Evolutionary conservation across 129 eudicot species (phyloP).

Genomic region (Flaveria sonorensis): DNA sequence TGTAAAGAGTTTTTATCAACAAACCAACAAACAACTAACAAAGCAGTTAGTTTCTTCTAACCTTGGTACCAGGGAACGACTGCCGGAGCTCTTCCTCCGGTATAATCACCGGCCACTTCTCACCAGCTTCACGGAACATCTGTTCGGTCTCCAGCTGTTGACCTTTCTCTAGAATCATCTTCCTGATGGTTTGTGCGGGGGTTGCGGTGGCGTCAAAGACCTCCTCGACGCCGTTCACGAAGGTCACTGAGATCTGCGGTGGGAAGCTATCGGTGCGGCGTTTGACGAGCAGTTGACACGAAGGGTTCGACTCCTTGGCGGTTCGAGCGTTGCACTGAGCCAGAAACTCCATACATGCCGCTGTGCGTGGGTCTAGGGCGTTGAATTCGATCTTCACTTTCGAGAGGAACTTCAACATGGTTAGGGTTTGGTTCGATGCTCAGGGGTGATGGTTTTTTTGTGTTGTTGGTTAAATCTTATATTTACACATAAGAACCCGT

Average conservation of each 20-base stretch:
- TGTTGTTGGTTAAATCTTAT: too few relatives aligned
- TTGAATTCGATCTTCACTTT: constrained; percentile 91
- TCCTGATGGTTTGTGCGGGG: constrained; percentile 81
- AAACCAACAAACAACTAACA: background rate
- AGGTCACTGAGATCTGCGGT: constrained; percentile 85
- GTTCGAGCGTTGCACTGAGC: constrained; percentile 95
- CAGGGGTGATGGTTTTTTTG: background rate
- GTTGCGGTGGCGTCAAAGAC: constrained; percentile 78
- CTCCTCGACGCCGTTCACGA: constrained; percentile 87
- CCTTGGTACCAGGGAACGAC: constrained; percentile 74
- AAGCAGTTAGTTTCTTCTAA: constrained; percentile 17
- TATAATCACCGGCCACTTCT: constrained; percentile 87
- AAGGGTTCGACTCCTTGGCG: constrained; percentile 89
- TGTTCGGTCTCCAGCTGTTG: constrained; percentile 76
- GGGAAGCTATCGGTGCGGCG: constrained; percentile 94
- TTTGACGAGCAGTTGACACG: constrained; percentile 75
- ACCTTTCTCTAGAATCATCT: constrained; percentile 80
- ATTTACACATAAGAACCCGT: too few relatives aligned
- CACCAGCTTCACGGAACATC: constrained; percentile 92
- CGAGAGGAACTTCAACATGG: constrained; percentile 84
- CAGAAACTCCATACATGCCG: constrained; percentile 90
- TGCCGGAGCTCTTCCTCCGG: constrained; percentile 64
- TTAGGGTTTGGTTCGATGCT: constrained; percentile 24
- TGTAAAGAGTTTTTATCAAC: background rate
- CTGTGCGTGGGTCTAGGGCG: constrained; percentile 87